Base-by-base conservation (phyloP, 1,139 yeast species). In the Suhomyces bribrorum region DNA sequence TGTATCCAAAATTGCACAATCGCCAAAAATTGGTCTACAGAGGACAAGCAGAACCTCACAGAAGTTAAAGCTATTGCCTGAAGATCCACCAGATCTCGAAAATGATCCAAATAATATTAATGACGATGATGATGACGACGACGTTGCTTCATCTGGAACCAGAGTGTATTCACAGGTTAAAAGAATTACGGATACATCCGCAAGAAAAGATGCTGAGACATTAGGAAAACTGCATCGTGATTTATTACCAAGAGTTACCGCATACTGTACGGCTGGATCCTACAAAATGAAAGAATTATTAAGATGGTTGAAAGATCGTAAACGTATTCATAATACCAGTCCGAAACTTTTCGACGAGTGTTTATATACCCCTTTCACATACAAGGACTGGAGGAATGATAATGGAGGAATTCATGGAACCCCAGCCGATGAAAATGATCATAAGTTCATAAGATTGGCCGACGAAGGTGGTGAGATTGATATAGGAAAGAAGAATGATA, bases 391-490 rank as follows among this genome's bases (percentile, higher is more conserved):
- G 89, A 67, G 89, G 53, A 75, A 77, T 36, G 71, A 65, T 26
- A 55, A 41, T 23, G 38, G 34, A 16, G 37, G 34, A 7, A 14
- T 26, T 14, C 4, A 17, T 5, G 36, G 31, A 9, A 32, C 25
- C 14, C 40, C 27, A 13, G 57, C 51, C 7, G 64, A 56, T 20
- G 61, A 50, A 15, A 52, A 48, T 35, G 52, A 52, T 48, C 70
- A 69, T 44, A 75, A 67, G 45, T 68, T 82, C 18, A 86, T 85
- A 16, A 64, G 95, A 46, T 63, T 88, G 31, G 96, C 89, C 41
- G 96, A 87, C 54, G 96, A 88, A 59, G 97, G 97, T 41, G 96
- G 97, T 22, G 96, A 89, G 51, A 86, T 90, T 41, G 90, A 89
- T 52, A 81, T 89, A 37, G 84, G 84, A 25, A 80, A 82, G 57